Evolutionary conservation across 1,284 basidiomycete species (phyloP), one percentile per base, ranked within the genome.

Genomic region (Athelia psychrophila): DNA sequence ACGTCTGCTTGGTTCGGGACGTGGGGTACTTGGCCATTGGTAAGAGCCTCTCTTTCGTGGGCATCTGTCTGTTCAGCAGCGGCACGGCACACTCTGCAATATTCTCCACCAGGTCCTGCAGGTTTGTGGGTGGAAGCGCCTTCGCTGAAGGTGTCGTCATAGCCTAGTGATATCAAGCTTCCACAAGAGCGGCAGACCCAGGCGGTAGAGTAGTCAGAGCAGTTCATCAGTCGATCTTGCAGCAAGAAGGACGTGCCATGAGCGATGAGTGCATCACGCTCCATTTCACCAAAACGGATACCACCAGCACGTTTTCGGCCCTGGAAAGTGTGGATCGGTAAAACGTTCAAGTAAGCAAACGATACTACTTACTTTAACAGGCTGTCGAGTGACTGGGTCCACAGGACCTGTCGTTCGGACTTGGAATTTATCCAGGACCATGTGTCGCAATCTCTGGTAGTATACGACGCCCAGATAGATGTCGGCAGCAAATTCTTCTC

Each of bases 211-310:
- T 99, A 99, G 73, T 99, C 97, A 38, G 96, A 99, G 69, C 97
- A 99, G 73, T 99, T 99, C 96, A 99, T 99, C 65, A 99, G 75
- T 51, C 97, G 83, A 70, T 99, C 97, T 77, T 99, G 96, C 22
- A 99, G 81, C 44, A 99, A 80, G 86, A 97, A 99, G 5, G 93
- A 94, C 4, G 97, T 98, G 40, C 97, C 97, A 73, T 99, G 97
- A 3, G 97, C 97, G 60, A 99, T 93, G 49, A 99, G 80, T 15
- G 97, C 96, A 67, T 99, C 97, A 53, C 97, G 91, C 73, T 99
- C 97, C 97, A 99, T 99, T 75, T 99, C 97, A 62, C 97, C 97
- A 71, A 99, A 99, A 57, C 97, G 95, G 64, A 99, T 99, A 69
- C 97, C 97, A 66, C 97, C 97, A 36, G 92, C 94, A 51, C 95